Base-by-base conservation (phyloP, 2,329 filamentous ascomycete species). In the Rosellinia necatrix region DNA sequence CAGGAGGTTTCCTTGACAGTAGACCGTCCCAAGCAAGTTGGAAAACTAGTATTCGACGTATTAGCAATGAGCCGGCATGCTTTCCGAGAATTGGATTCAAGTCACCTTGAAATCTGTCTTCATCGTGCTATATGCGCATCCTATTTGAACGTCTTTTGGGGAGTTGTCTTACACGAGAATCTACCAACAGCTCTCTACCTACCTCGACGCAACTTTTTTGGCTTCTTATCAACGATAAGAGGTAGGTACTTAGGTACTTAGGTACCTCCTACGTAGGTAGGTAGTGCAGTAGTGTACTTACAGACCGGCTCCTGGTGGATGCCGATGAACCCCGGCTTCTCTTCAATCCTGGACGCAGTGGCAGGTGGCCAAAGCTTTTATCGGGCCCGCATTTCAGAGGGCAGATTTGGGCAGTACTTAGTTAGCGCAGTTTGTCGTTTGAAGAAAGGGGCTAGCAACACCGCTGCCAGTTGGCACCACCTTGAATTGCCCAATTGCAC, bases 31-130 rank as follows among this genome's bases (percentile, higher is more conserved):
- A 70, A 99, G 85, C 73, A 99, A 84, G 77, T 97, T 99, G 73
- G 93, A 96, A 78, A 99, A 99, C 92, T 97, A 69, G 5, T 6
- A 21, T 22, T 4, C 21, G 25, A 7, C 1, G n/a, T 27, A 24
- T 68, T 47, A 68, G 56, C 34, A 25, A 5, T 22, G 25, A 6
- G 41, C 24, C 1, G 10, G 4, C 3, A 12, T 12, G 12, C 6
- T 21, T 29, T 4, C 17, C 13, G n/a, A 15, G 25, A 10, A 15
- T 10, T 4, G 43, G 21, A 17, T 21, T n/a, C 3, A 10, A 74
- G 4, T 61, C 76, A 96, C 93, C 86, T 94, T 96, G 76, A 97
- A 99, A 77, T 97, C 93, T 65, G 92, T 97, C 89, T 97, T 99
- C 94, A 99, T 99, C 73, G 75, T 72, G 74, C 68, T 61, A 56